phyloP scores from a whole-genome alignment of 208 protist species.

The Leishmania arabica region DNA sequence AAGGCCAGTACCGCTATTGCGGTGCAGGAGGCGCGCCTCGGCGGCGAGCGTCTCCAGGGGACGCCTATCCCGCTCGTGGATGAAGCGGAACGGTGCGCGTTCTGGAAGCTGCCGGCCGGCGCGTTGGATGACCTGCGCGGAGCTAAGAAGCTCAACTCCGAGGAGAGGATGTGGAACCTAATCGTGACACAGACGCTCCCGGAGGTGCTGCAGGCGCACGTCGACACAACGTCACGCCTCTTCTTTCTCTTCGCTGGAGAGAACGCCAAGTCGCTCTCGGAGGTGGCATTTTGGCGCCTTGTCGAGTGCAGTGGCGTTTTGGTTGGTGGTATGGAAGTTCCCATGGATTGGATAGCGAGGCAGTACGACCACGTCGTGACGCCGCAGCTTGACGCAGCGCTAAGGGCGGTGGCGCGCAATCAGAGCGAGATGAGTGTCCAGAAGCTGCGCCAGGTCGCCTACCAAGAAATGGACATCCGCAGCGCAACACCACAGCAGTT shows the following conservation, averaged over 20 bases:
- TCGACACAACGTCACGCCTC: conserved; percentile 44
- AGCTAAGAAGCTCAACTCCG: conserved; percentile 17
- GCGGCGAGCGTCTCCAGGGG: conserved; percentile 43
- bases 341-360: conserved; percentile 38
- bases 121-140: conserved; percentile 53
- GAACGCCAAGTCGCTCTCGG: conserved; percentile 55
- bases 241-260: conserved; percentile 77
- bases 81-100: conserved; percentile 28
- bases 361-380: conserved; percentile 81
- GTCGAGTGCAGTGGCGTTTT: conserved; percentile 40
- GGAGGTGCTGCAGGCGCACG: conserved; percentile 46
- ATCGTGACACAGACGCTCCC: conserved; percentile 39
- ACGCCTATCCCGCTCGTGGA: conserved; percentile 57
- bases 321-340: conserved; percentile 27
- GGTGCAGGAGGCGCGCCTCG: conserved; percentile 36
- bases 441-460: conserved; percentile 48
- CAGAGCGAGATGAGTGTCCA: conserved; percentile 46
- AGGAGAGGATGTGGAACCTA: conserved; percentile 45
- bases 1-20: conserved; percentile 10
- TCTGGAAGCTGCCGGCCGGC: conserved; percentile 54
- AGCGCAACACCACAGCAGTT: conserved; percentile 66
- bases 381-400: conserved; percentile 58
- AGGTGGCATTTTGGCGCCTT: conserved; percentile 85
- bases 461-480: conserved; percentile 84
- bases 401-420: conserved; percentile 42